Evolutionary conservation across 2,329 filamentous ascomycete genomes (phyloP), one percentile per base, ranked within the genome.

Genomic region (Fusarium ramigenum): DNA sequence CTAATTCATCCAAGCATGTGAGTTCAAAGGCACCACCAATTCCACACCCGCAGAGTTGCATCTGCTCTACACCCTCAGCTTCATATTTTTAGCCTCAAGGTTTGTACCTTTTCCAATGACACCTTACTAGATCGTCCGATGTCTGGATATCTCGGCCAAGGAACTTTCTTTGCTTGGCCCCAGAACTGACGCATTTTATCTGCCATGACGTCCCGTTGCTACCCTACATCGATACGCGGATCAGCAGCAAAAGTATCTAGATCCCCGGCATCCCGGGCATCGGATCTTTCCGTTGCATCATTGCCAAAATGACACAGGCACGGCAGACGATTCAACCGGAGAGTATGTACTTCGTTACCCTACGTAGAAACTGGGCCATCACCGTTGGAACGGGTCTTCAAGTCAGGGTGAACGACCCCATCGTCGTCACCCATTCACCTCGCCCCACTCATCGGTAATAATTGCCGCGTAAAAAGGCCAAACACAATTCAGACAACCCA

Each of bases 151-250:
- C 44, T 60, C 37, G n/a, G 21, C 63, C 37, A 56, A 49, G 32
- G 39, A 25, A 25, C 25, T 54, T 9, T 34, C 16, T 42, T 57
- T 49, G 50, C 44, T 56, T 54, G 28, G 49, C 23, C 14, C 36
- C 42, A 34, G 43, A 64, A 28, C 58, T 60, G 70, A 56, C 64
- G 58, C 25, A 69, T 47, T 40, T 40, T 53, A 73, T 73, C 53
- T 47, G 10, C 69, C 46, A 72, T 69, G 61, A 73, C 66, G 65
- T 60, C 39, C 30, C 37, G 70, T 66, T 72, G 52, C 56, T 72
- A 72, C 70, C 70, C 70, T 70, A 62, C 47, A 28, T 36, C 32
- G 23, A 56, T 44, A n/a, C 39, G 56, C 47, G 58, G 69, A 72
- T 72, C 58, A 53, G 32, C 63, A 25, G 43, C 42, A 58, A 12